phyloP scores from a whole-genome alignment of 2,329 filamentous ascomycete genomes.

The Fusarium siculi region DNA sequence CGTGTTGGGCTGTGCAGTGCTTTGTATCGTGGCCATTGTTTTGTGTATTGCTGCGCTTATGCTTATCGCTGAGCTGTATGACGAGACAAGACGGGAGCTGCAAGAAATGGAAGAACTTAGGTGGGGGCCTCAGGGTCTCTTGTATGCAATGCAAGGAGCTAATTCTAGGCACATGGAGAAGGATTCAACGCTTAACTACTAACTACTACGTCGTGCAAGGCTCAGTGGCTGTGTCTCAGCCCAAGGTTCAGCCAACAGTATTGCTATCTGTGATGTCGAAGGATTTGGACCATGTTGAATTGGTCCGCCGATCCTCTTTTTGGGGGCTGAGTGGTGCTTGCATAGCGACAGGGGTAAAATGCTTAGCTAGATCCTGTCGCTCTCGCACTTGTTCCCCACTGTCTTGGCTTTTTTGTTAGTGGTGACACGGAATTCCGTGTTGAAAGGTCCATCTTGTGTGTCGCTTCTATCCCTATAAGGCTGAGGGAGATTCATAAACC shows the following conservation, averaged over 20 bases:
- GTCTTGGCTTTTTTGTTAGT: neutral
- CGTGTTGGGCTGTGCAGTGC: neutral
- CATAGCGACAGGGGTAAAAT: slow-evolving; percentile 1
- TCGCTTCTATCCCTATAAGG: neutral
- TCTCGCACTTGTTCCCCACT: neutral
- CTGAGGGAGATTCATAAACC: neutral
- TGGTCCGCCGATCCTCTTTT: neutral
- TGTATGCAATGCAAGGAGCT: slow-evolving; percentile 5
- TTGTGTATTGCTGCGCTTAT: neutral
- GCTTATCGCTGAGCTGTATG: neutral
- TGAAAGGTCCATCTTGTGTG: neutral
- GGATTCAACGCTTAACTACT: neutral
- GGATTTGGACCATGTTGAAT: slow-evolving; percentile 2
- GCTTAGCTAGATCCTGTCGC: neutral
- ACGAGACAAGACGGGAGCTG: neutral
- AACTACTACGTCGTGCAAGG: neutral
- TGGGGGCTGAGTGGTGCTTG: neutral
- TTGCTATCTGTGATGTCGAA: slow-evolving; percentile 7
- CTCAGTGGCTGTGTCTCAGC: slow-evolving; percentile 16
- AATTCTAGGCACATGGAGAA: neutral
- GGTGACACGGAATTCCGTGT: neutral
- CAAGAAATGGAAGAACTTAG: neutral
- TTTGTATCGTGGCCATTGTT: slow-evolving; percentile 12
- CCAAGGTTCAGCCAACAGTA: slow-evolving; percentile 4
- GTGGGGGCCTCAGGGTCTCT: slow-evolving; percentile 5